phyloP scores from a whole-genome alignment of 768 basidiomycete genomes.

The Floccularia luteovirens region DNA sequence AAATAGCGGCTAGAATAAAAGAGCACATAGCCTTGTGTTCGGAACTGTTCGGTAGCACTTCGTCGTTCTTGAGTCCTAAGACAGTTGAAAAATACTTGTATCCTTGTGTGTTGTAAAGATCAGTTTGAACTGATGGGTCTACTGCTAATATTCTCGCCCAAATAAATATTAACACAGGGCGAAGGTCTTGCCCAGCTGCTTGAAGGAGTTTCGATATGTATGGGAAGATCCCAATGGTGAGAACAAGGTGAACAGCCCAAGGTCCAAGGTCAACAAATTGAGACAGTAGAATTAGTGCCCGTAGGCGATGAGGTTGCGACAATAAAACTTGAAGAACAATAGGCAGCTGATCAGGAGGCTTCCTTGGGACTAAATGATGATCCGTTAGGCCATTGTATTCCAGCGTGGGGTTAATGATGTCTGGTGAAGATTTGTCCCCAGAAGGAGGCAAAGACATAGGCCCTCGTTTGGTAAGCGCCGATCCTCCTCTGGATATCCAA shows the following conservation, averaged over 20 bases:
- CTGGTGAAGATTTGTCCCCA: conserved; percentile 17
- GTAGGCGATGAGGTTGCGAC: conserved; percentile 91
- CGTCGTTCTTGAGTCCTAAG: conserved; percentile 61
- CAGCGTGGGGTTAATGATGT: background rate
- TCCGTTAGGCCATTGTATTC: conserved; percentile 15
- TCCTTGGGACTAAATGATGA: conserved; percentile 67
- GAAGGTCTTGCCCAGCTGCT: conserved; percentile 90
- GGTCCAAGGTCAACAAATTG: conserved; percentile 98
- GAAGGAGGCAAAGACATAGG: conserved; percentile 62
- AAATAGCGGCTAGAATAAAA: conserved; percentile 86
- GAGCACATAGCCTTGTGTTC: conserved; percentile 99
- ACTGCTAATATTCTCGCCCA: conserved; percentile 98
- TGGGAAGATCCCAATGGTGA: conserved; percentile 97
- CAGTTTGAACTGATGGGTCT: conserved; percentile 87
- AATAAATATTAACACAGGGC: conserved; percentile 96
- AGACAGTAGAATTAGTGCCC: conserved; percentile 91
- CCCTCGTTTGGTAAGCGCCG: conserved; percentile 71
- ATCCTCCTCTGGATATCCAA: conserved; percentile 93
- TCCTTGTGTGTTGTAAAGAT: conserved; percentile 76
- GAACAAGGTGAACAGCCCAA: conserved; percentile 95
- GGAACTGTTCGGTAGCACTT: conserved; percentile 80
- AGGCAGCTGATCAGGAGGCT: conserved; percentile 94
- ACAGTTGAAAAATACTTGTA: conserved; percentile 85
- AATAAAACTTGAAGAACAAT: conserved; percentile 96
- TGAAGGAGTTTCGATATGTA: conserved; percentile 96